These are phyloP conservation scores for Tagetes patula DNA, from an alignment of 129 eudicot species.

Conservation along the genomic window DNA sequence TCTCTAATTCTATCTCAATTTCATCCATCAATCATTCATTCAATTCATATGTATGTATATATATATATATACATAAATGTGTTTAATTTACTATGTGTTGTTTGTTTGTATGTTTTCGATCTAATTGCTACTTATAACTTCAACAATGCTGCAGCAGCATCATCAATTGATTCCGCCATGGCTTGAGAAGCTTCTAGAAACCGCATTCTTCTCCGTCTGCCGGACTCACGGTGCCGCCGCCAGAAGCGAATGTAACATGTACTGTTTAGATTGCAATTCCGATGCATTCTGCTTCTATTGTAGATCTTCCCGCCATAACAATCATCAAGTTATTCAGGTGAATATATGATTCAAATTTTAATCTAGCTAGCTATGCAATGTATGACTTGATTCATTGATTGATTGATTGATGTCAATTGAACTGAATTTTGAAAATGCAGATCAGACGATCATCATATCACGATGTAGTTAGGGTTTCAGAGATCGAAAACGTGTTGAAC, in stretches of 20 bases:
- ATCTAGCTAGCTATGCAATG: too few species aligned
- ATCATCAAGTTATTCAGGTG: constrained; percentile 97
- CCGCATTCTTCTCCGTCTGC: constrained; percentile 71
- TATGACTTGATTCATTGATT: too few species aligned
- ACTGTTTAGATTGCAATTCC: constrained; percentile 73
- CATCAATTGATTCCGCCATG: constrained; percentile 69
- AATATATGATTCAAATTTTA: too few species aligned
- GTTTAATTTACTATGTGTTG: neutral
- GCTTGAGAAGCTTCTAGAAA: constrained; percentile 70
- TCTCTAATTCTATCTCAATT: neutral
- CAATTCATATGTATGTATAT: neutral
- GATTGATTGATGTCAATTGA: neutral
- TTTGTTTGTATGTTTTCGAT: neutral
- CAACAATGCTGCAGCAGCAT: constrained; percentile 32
- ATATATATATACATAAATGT: too few species aligned
- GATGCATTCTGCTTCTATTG: constrained; percentile 90
- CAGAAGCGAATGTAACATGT: constrained; percentile 93
- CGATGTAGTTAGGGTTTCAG: constrained; percentile 94
- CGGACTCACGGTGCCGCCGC: constrained; percentile 80
- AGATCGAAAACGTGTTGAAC: constrained; percentile 72
- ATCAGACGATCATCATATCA: constrained; percentile 94
- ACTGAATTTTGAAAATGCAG: constrained; percentile 30
- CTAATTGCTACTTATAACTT: too few species aligned
- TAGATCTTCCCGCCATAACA: constrained; percentile 82
- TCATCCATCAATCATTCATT: neutral